A percentile compares a stretch with the other conserved stretches of the same genome.
Conservation (phyloP, 306 rosid species). For the Vachellia collinsii region DNA sequence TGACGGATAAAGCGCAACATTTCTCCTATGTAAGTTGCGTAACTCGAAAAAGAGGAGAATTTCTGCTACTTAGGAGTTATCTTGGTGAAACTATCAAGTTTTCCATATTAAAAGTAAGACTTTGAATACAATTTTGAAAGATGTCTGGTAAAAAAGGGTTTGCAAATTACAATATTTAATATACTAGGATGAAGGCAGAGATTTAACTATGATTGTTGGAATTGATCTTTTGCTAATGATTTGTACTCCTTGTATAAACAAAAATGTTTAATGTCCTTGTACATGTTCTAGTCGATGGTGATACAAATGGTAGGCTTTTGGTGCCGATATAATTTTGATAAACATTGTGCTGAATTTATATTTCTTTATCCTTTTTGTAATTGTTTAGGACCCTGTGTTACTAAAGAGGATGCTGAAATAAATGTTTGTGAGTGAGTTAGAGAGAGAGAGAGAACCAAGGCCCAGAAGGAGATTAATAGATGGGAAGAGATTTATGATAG, state of each 20-base stretch:
- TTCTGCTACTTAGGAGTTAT: background rate
- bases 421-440: too few species aligned
- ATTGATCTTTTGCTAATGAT: too few species aligned
- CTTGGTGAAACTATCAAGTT: background rate
- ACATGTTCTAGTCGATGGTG: constrained; percentile 7
- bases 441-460: too few species aligned
- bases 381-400: too few species aligned
- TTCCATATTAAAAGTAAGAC: background rate
- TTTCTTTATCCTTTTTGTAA: too few species aligned
- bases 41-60: background rate
- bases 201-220: too few species aligned
- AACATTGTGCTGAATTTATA: too few species aligned
- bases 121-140: background rate
- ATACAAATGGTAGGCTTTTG: background rate
- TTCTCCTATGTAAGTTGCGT: background rate
- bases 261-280: constrained; percentile 1
- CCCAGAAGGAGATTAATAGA: too few species aligned
- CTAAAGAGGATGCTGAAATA: too few species aligned
- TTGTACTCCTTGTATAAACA: constrained; percentile 3
- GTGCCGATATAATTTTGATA: too few species aligned
- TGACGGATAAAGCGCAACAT: background rate
- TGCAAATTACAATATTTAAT: background rate
- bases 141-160: background rate
- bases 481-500: too few species aligned
- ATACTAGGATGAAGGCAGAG: too few species aligned